Evolutionary conservation across 2,329 filamentous ascomycete species (phyloP).

Genomic region (Cordyceps militaris): DNA sequence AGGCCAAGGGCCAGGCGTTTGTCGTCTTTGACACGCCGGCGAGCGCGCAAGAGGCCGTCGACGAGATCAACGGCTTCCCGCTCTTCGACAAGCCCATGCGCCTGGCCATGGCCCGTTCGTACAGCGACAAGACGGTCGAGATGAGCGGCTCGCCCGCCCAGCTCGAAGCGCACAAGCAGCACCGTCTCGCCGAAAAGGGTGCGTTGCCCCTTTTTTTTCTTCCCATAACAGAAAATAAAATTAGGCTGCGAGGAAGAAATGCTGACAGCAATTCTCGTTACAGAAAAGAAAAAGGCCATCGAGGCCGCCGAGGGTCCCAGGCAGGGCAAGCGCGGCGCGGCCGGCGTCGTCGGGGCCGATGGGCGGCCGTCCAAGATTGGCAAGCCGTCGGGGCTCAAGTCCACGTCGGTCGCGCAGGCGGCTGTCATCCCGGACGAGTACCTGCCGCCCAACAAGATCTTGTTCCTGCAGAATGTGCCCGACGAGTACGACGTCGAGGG

Average conservation of each 20-base stretch:
- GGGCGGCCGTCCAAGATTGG: conserved; percentile 60
- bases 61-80: conserved; percentile 87
- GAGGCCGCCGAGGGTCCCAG: conserved; percentile 74
- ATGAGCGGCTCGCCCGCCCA: conserved; percentile 68
- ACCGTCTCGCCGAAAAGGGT: conserved; percentile 87
- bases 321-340: conserved; percentile 57
- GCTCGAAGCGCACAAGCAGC: conserved; percentile 78
- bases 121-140: conserved; percentile 82
- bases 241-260: not conserved
- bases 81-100: conserved; percentile 88
- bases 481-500: conserved; percentile 77
- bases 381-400: conserved; percentile 59
- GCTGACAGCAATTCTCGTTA: not conserved
- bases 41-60: conserved; percentile 72
- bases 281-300: conserved; percentile 70
- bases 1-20: conserved; percentile 92
- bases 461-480: conserved; percentile 89
- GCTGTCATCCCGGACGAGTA: conserved; percentile 94
- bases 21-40: conserved; percentile 81
- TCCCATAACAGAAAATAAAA: not conserved
- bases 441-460: conserved; percentile 91
- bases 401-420: conserved; percentile 58
- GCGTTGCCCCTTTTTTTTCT: not conserved
- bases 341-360: conserved; percentile 37
- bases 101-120: conserved; percentile 71